Evolutionary conservation across 1,284 basidiomycete species (phyloP), one percentile per base, ranked within the genome.

Genomic region (Austroboletus novae-zelandiae): DNA sequence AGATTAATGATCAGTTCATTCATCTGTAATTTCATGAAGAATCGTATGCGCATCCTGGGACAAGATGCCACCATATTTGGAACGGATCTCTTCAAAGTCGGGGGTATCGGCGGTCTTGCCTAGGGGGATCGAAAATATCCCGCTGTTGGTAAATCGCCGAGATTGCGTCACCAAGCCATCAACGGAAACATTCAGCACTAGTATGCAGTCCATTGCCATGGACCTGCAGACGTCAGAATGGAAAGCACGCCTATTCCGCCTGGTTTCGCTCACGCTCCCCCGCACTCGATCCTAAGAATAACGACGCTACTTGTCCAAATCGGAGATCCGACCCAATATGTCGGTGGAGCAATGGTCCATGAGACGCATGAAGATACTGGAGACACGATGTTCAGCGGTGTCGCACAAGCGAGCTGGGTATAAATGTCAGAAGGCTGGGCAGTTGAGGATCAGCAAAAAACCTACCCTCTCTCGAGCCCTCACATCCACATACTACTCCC

Each of bases 171-270:
- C 56, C 39, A 47, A 17, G 47, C 47, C 54, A 56, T 46, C 50
- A 56, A 51, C 34, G 44, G 49, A 34, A 47, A 54, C 43, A 37
- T n/a, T 48, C 37, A 45, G 34, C 35, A 51, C 45, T 52, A 51
- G 48, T 45, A 49, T 42, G 48, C 43, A 44, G 39, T 51, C 61
- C 51, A 61, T 43, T 58, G 53, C 60, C 51, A 63, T 44, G 62
- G 55, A 47, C 51, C 57, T 61, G 60, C 60, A 63, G 53, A 56
- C 36, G 42, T 42, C 41, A 50, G 54, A 68, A 64, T 66, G 64
- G 65, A 66, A 55, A 53, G 54, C 62, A 64, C 60, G 66, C 64
- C 61, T 46, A 45, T 47, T 55, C 58, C 60, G 61, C 66, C 66
- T 68, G 62, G 65, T 41, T 50, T 51, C 47, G 10, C 47, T 64